Conservation (phyloP, 2,329 filamentous ascomycete species). For the Aspergillus costaricaensis region DNA sequence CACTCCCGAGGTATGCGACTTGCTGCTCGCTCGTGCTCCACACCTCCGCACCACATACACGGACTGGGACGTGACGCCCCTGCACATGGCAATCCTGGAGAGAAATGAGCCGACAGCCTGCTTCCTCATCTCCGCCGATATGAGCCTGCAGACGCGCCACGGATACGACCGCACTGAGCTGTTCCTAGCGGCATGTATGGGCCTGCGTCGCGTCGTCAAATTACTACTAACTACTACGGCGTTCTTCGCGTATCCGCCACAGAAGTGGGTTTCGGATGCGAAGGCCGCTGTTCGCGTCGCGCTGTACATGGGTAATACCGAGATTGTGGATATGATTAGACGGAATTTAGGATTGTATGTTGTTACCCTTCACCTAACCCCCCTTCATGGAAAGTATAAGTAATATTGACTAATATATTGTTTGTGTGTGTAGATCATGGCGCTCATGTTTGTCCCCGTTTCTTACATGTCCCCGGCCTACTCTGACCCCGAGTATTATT, state of each 20-base stretch:
- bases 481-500: no score
- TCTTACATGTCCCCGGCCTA: no score
- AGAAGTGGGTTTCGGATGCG: neutral
- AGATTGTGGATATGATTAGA: neutral
- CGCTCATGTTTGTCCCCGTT: no score
- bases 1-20: neutral
- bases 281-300: neutral
- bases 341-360: neutral
- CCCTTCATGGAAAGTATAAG: no score
- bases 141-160: neutral
- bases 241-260: neutral
- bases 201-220: neutral
- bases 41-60: neutral
- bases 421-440: no score
- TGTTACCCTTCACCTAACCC: neutral
- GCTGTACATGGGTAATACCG: neutral
- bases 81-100: neutral
- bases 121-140: neutral
- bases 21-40: neutral
- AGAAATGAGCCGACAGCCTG: neutral
- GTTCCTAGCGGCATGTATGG: neutral
- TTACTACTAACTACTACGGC: neutral
- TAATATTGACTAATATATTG: no score
- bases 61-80: neutral
- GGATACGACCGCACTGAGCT: neutral